Evolutionary conservation across 192 early-diverging fungal genomes (phyloP).

Genomic region (Coemansia javaensis): DNA sequence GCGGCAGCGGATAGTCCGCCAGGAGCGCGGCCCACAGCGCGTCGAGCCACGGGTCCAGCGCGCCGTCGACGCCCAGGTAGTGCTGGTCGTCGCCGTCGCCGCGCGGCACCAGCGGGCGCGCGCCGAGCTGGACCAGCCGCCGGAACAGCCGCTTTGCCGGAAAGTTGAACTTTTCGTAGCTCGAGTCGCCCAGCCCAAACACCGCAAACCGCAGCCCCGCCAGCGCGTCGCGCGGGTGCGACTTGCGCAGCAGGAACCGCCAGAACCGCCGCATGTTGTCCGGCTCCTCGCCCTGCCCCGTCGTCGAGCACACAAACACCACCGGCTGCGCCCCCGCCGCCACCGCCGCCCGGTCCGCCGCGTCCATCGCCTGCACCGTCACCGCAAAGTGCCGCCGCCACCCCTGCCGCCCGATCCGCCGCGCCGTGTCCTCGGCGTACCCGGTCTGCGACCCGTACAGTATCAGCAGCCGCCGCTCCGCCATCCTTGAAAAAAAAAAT

Average conservation of each 20-base stretch:
- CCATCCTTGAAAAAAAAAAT: too few relatives aligned
- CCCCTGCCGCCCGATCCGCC: conserved; percentile 73
- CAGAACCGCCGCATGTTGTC: conserved; percentile 93
- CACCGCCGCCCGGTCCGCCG: conserved; percentile 56
- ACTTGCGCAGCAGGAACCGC: conserved; percentile 83
- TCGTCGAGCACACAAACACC: conserved; percentile 87
- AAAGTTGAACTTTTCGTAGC: conserved; percentile 90
- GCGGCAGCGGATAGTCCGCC: conserved; percentile 57
- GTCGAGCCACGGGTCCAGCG: conserved; percentile 82
- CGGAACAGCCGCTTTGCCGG: conserved; percentile 88
- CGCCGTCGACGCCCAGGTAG: conserved; percentile 85
- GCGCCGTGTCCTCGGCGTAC: conserved; percentile 84
- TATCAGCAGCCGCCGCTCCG: conserved; percentile 56
- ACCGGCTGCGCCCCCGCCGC: conserved; percentile 4
- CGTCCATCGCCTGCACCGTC: conserved; percentile 69
- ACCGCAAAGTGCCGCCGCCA: conserved; percentile 67
- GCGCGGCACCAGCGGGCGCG: conserved; percentile 56
- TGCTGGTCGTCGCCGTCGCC: conserved; percentile 97
- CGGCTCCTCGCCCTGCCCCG: conserved; percentile 90
- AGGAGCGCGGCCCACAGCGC: conserved; percentile 69
- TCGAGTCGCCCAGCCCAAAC: conserved; percentile 94
- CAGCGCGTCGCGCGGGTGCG: conserved; percentile 63
- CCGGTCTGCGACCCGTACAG: conserved; percentile 94
- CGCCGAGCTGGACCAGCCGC: conserved; percentile 82
- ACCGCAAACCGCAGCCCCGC: conserved; percentile 70